Conservation (phyloP, 768 basidiomycete genomes). For the Boletus subparvulus region DNA sequence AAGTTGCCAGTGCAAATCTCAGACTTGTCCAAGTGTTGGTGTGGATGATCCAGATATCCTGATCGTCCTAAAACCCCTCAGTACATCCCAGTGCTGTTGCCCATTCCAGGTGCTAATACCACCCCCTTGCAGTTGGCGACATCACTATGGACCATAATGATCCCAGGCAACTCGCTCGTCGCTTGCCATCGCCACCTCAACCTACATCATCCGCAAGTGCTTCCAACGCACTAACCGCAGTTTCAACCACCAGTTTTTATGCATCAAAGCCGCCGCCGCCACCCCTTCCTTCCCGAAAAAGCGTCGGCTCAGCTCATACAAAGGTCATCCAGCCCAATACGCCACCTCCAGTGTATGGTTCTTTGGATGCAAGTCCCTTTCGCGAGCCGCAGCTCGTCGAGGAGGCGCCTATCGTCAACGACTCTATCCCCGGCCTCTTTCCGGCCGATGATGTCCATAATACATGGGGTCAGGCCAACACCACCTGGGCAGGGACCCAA, state of each 20-base stretch:
- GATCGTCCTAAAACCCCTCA: conserved; percentile 4
- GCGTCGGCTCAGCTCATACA: conserved; percentile 39
- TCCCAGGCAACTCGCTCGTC: conserved; percentile 35
- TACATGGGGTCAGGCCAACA: conserved; percentile 16
- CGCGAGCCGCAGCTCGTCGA: conserved; percentile 57
- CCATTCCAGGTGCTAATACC: conserved; percentile 10
- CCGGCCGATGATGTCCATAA: conserved; percentile 33
- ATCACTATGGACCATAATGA: conserved; percentile 50
- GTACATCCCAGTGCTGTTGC: background rate
- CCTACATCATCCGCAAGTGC: conserved; percentile 40
- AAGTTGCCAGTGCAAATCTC: background rate
- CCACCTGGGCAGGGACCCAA: conserved; percentile 15
- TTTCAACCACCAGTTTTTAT: conserved; percentile 31
- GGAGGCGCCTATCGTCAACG: conserved; percentile 40
- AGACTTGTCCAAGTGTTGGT: background rate
- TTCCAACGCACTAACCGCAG: conserved; percentile 23
- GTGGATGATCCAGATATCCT: conserved; percentile 21
- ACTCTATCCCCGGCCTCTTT: conserved; percentile 38
- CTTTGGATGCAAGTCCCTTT: conserved; percentile 32
- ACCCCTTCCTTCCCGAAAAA: conserved; percentile 35
- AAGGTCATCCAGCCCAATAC: conserved; percentile 31
- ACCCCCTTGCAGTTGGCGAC: background rate
- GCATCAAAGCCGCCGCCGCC: conserved; percentile 38
- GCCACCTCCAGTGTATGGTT: conserved; percentile 28
- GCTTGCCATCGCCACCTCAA: conserved; percentile 41